phyloP scores from a whole-genome alignment of 2,329 filamentous ascomycete genomes.

The Curvularia spicifera region DNA sequence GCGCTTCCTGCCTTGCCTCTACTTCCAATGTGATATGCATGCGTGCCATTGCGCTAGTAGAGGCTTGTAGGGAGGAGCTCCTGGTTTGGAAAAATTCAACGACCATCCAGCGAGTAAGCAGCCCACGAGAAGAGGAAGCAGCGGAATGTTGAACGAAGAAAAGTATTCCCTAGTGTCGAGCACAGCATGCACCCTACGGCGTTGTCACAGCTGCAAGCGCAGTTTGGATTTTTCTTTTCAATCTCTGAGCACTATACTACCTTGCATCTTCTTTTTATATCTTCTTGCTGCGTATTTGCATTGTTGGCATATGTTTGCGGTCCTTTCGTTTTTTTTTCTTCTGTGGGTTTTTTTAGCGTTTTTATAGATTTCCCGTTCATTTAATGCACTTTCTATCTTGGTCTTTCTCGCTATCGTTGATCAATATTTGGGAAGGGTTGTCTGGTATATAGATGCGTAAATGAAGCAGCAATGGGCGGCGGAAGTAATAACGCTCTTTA shows the following conservation, averaged over 20 bases:
- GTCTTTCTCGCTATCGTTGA: background rate
- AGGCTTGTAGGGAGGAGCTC: background rate
- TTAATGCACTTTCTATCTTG: background rate
- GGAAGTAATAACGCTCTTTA: background rate
- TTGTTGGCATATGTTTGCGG: conserved; percentile 1
- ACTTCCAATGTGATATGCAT: background rate
- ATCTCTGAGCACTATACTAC: background rate
- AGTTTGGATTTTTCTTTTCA: background rate
- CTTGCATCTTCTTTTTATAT: background rate
- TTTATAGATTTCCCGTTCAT: background rate
- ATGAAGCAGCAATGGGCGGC: background rate
- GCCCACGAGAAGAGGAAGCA: background rate
- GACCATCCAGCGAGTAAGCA: background rate
- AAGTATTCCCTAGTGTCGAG: conserved; percentile 5
- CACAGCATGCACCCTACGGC: conserved; percentile 12
- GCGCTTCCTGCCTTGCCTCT: conserved; percentile 3
- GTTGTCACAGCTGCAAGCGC: background rate
- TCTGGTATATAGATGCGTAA: background rate
- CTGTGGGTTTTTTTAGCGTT: background rate
- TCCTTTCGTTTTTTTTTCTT: background rate
- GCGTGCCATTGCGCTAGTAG: background rate
- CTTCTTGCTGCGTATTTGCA: background rate
- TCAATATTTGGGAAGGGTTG: background rate
- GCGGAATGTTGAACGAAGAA: background rate
- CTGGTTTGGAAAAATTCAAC: background rate